Evolutionary conservation across 164 flowering plant species (phyloP), one percentile per base, ranked within the genome.

Genomic region (Umbilicus rupestris): DNA sequence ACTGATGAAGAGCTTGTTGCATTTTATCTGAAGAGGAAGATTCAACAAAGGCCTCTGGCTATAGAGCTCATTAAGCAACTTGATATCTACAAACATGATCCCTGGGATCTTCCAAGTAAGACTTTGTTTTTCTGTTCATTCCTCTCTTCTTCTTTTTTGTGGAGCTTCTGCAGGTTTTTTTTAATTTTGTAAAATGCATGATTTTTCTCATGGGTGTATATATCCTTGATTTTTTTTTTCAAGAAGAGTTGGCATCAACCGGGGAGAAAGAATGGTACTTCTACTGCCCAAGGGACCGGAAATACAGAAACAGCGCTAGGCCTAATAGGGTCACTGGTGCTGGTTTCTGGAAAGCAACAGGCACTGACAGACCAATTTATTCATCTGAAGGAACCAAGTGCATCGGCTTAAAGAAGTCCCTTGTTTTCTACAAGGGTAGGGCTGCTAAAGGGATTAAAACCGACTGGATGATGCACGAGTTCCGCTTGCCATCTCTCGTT

Each of bases 1-100:
- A 87, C 92, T 0, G 92, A 85, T 71, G 89, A 85, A 57, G 92
- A 87, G 75, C 84, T 87, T n/a, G 89, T 87, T n/a, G 89, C 84
- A 64, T 87, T 83, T 69, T 87, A 87, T 65, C 74, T 87, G 52
- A 85, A 70, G 75, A 85, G 87, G 74, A 87, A 87, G 79, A 68
- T 85, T 72, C 87, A 82, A 35, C 85, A 87, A 26, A 68, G 79
- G 50, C 78, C 88, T 30, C 81, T 87, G 57, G 69, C 87, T 22
- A 81, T 87, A 31, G 89, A 87, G 74, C 82, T 87, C 26, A 87
- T 87, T 41, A 82, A 80, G 76, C 92, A 87, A 44, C 77, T 87
- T 28, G 92, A 87, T 49, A 87, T 87, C 66, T 87, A 87, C 68
- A 87, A 87, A 81, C 81, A 77, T 64, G 88, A 85, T 72, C 89